phyloP scores from a whole-genome alignment of 2,329 filamentous ascomycete species.

The Trichoderma citrinoviride region DNA sequence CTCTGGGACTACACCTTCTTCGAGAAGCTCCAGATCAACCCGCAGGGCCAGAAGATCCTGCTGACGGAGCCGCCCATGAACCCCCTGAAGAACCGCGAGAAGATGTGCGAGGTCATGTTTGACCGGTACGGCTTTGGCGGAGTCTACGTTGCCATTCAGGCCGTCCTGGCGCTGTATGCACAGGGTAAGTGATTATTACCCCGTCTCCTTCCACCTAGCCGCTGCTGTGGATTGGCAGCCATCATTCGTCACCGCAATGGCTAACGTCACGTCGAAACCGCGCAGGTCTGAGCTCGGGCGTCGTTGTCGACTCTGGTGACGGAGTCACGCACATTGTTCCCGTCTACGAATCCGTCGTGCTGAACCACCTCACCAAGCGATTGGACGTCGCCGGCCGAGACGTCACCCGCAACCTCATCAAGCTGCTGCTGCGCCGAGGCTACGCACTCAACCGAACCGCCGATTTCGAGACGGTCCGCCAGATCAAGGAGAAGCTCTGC shows the following conservation, averaged over 20 bases:
- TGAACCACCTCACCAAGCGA: slow-evolving; percentile 92
- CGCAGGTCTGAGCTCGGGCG: slow-evolving; percentile 78
- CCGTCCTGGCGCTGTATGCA: slow-evolving; percentile 91
- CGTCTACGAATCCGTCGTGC: slow-evolving; percentile 95
- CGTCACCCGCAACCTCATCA: slow-evolving; percentile 97
- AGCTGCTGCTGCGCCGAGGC: slow-evolving; percentile 85
- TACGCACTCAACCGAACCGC: slow-evolving; percentile 97
- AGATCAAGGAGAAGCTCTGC: slow-evolving; percentile 99
- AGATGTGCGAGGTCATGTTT: slow-evolving; percentile 99
- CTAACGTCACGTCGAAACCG: neutral
- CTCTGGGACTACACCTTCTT: slow-evolving; percentile 99
- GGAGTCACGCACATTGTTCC: slow-evolving; percentile 98
- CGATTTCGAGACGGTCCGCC: slow-evolving; percentile 97
- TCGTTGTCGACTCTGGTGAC: slow-evolving; percentile 98
- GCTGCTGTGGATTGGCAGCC: neutral
- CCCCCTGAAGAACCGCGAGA: slow-evolving; percentile 90
- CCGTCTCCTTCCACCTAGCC: neutral
- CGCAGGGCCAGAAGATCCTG: slow-evolving; percentile 91
- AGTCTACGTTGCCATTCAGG: slow-evolving; percentile 97
- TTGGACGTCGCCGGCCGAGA: slow-evolving; percentile 95
- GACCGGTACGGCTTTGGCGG: slow-evolving; percentile 94
- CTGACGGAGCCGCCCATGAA: slow-evolving; percentile 98
- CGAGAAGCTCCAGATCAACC: slow-evolving; percentile 94
- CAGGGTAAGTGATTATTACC: slow-evolving; percentile 62
- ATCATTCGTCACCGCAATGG: neutral